A percentile compares a stretch with the other conserved stretches of the same genome.
Evolutionary conservation across 192 early-diverging fungal genomes (phyloP).

Genomic region (Coemansia sp.): DNA sequence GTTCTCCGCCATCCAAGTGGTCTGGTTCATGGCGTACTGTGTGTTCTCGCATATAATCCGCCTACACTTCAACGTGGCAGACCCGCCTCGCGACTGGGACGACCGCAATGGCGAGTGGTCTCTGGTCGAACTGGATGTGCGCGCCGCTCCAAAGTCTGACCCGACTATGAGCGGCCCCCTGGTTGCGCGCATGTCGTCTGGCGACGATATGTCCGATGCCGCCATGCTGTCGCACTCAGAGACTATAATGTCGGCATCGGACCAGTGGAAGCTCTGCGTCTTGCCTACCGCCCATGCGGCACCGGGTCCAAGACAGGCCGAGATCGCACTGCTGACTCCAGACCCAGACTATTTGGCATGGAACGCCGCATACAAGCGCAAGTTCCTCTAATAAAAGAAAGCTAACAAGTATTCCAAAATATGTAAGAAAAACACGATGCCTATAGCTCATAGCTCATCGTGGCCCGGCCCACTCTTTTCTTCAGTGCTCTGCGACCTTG

Average conservation of each 20-base stretch:
- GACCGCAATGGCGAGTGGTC: conserved; percentile 56
- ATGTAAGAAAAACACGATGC: neutral
- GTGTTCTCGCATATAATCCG: conserved; percentile 49
- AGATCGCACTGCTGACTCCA: conserved; percentile 39
- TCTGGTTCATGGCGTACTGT: conserved; percentile 51
- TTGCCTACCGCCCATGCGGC: conserved; percentile 11
- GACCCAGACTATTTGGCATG: conserved; percentile 37
- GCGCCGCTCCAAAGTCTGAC: conserved; percentile 22
- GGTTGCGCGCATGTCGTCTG: conserved; percentile 6
- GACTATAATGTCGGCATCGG: conserved; percentile 5
- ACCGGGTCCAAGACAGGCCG: neutral
- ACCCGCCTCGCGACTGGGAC: conserved; percentile 56
- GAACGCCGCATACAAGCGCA: conserved; percentile 15
- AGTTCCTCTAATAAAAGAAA: conserved; percentile 1
- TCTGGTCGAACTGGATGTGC: conserved; percentile 47
- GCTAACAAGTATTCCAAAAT: no score
- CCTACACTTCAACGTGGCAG: conserved; percentile 49
- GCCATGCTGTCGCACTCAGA: neutral
- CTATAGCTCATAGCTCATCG: conserved; percentile 23
- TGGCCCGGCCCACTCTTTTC: conserved; percentile 22
- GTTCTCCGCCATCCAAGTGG: conserved; percentile 53
- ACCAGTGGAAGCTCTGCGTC: conserved; percentile 51
- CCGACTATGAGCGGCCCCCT: neutral
- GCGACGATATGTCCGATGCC: neutral
- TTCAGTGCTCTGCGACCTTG: neutral